These are phyloP conservation scores for Chaetomium cochliodes DNA, from an alignment of 495 filamentous ascomycete species.

Conservation along the genomic window DNA sequence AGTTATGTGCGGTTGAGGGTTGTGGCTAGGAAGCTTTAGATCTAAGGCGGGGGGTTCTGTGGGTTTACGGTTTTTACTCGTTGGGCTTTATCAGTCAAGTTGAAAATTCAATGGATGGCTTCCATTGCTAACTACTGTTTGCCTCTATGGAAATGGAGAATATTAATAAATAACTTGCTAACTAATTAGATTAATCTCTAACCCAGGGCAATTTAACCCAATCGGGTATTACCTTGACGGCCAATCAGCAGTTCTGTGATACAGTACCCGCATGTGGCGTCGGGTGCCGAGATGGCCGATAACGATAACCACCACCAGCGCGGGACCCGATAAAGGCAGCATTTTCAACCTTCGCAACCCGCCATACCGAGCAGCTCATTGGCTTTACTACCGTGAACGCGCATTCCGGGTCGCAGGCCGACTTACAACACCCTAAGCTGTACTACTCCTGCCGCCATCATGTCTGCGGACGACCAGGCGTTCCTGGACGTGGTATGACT, in stretches of 20 bases:
- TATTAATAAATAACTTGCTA: too few relatives aligned
- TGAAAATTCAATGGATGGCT: too few relatives aligned
- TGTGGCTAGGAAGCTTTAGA: slow-evolving; percentile 54
- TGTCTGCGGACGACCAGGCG: slow-evolving; percentile 63
- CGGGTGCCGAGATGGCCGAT: slow-evolving; percentile 14
- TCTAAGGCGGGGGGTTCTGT: too few relatives aligned
- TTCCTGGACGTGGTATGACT: slow-evolving; percentile 59
- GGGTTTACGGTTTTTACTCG: too few relatives aligned
- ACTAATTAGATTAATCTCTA: too few relatives aligned
- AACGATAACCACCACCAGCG: slow-evolving; percentile 11
- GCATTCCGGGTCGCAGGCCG: neutral
- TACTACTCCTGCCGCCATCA: slow-evolving; percentile 27
- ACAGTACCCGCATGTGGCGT: slow-evolving; percentile 10
- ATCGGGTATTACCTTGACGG: slow-evolving; percentile 16
- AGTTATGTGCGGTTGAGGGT: slow-evolving; percentile 73
- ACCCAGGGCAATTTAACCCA: neutral
- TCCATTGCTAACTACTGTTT: too few relatives aligned
- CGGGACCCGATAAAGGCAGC: slow-evolving; percentile 9
- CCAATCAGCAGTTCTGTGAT: neutral
- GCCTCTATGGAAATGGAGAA: too few relatives aligned
- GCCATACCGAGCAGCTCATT: neutral
- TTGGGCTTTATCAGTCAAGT: too few relatives aligned
- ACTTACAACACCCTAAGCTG: neutral
- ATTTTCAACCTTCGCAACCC: slow-evolving; percentile 1
- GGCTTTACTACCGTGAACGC: slow-evolving; percentile 1